Evolutionary conservation across 2,329 filamentous ascomycete species (phyloP).

Genomic region (Diaporthe aspalathi): DNA sequence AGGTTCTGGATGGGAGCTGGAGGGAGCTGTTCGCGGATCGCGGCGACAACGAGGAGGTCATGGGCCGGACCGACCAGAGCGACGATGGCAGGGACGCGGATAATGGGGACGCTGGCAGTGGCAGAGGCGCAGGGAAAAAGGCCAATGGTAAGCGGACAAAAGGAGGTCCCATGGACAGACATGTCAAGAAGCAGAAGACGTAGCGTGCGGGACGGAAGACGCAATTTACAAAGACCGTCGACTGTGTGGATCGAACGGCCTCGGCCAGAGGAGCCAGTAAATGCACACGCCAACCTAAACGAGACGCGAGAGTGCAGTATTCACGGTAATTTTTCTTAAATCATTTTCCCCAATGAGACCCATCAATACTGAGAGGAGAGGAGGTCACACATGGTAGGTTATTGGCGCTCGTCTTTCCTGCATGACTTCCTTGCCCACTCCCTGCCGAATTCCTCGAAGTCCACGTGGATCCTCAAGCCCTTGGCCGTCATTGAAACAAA

Average conservation of each 20-base stretch:
- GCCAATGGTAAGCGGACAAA: conserved; percentile 41
- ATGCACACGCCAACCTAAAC: no score
- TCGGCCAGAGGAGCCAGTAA: no score
- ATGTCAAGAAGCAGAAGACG: conserved; percentile 47
- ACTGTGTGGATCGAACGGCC: no score
- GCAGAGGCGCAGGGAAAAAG: conserved; percentile 39
- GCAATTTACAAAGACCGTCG: no score
- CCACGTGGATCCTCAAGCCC: conserved; percentile 62
- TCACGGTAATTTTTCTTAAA: no score
- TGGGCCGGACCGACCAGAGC: conserved; percentile 49
- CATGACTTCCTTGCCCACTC: conserved; percentile 45
- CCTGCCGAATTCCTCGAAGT: conserved; percentile 61
- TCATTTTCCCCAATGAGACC: no score
- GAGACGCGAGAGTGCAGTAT: no score
- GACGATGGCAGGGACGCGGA: conserved; percentile 51
- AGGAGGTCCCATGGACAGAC: conserved; percentile 49
- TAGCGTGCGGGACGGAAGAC: background rate
- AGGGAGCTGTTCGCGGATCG: conserved; percentile 56
- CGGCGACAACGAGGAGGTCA: conserved; percentile 54
- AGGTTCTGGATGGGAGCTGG: conserved; percentile 71
- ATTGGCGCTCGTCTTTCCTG: background rate
- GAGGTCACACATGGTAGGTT: background rate
- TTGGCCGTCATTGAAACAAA: conserved; percentile 61
- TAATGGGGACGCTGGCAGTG: conserved; percentile 45
- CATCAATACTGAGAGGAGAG: background rate